Evolutionary conservation across 139 green algal genomes (phyloP).

Genomic region (Auxenochlorella protothecoides): DNA sequence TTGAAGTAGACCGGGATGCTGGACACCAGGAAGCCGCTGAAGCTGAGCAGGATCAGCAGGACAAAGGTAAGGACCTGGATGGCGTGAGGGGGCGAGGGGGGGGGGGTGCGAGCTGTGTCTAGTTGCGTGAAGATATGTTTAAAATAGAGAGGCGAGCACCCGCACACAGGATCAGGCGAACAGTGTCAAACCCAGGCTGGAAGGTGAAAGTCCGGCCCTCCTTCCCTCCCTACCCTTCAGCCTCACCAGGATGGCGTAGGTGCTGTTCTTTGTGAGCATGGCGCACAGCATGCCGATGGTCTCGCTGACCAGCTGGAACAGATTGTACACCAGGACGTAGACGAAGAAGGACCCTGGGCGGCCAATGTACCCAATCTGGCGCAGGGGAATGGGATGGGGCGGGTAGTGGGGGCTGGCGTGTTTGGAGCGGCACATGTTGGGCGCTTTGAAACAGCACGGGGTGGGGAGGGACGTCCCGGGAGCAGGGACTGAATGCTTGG

Average conservation of each 20-base stretch:
- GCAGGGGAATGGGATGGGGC: conserved; percentile 2
- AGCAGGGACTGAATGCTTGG: no score
- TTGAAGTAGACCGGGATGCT: conserved; percentile 40
- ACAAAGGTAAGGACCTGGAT: conserved; percentile 42
- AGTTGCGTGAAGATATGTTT: not conserved
- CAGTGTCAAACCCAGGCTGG: not conserved
- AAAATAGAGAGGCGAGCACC: not conserved
- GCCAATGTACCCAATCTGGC: conserved; percentile 19
- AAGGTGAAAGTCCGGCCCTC: not conserved
- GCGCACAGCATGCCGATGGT: conserved; percentile 37
- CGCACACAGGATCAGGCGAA: not conserved
- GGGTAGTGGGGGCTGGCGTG: no score
- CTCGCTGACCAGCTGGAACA: conserved; percentile 42
- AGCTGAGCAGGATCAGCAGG: conserved; percentile 45
- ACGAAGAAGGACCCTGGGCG: conserved; percentile 7
- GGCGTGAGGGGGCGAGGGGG: not conserved
- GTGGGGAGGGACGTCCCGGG: no score
- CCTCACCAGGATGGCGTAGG: conserved; percentile 17
- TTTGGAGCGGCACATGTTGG: no score
- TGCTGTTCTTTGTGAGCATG: conserved; percentile 27
- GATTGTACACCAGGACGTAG: conserved; percentile 9
- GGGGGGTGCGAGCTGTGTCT: not conserved
- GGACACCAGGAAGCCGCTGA: conserved; percentile 44
- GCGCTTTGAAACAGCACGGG: no score
- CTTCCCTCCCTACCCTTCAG: not conserved